Base-by-base conservation (phyloP, 2,329 filamentous ascomycete genomes). In the Microcyclosporella mali region DNA sequence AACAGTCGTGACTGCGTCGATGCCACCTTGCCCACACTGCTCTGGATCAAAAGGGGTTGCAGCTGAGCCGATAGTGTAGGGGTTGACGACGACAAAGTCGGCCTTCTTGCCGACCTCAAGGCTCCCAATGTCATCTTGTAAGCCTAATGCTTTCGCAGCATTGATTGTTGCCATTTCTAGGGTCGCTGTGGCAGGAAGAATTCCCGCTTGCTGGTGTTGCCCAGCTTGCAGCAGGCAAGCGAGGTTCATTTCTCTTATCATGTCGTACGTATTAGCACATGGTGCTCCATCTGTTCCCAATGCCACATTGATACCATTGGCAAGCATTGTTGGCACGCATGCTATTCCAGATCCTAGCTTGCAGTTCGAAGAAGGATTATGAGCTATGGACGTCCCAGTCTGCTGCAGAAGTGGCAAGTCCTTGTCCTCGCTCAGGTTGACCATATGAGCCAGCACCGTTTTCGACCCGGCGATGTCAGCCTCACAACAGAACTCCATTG, bases 271-370 rank as follows among this genome's bases (percentile, higher is more conserved):
- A 48, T 75, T 75, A 25, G 71, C 70, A 53, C 72, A 76, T 0
- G 73, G 73, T 0, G 72, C 73, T 0, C 73, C 73, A 51, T 77
- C 73, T 0, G 73, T 76, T 0, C 73, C 74, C 1, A 77, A 57
- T 1, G 61, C 60, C 6, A 76, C 66, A 45, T 73, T 75, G 6
- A 76, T n/a, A n/a, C n/a, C n/a, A n/a, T n/a, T n/a, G n/a, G n/a
- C n/a, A n/a, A n/a, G n/a, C n/a, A n/a, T n/a, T n/a, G n/a, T n/a
- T n/a, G n/a, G n/a, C n/a, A n/a, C n/a, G n/a, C n/a, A n/a, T n/a
- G n/a, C n/a, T n/a, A n/a, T n/a, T n/a, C n/a, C n/a, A n/a, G n/a
- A n/a, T n/a, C n/a, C n/a, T n/a, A n/a, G n/a, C n/a, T n/a, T n/a
- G n/a, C n/a, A n/a, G n/a, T n/a, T n/a, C n/a, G n/a, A n/a, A n/a